Evolutionary conservation across 192 early-diverging fungal species (phyloP), one percentile per base, ranked within the genome.

Genomic region (Podila minutissima): DNA sequence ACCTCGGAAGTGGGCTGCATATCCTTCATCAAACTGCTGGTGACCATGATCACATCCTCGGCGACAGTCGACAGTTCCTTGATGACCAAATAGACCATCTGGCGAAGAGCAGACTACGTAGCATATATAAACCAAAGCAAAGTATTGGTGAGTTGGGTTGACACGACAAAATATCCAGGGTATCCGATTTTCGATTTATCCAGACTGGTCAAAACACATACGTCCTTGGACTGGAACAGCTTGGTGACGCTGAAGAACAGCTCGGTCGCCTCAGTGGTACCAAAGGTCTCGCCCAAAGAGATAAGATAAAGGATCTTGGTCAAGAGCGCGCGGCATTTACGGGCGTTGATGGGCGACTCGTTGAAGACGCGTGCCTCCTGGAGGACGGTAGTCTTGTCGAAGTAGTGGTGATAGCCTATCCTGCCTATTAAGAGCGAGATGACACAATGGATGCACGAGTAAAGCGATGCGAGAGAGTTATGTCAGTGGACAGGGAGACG

Each of bases 281-380:
- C 89, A 82, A 98, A 96, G 17, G 88, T 85, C 83, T 98, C 95
- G 7, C 93, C 93, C 69, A 96, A 90, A 72, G 95, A 96, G 35
- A 98, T 88, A 71, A 99, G 87, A 73, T 96, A 98, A 49, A 95
- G 88, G 37, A 99, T 95, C 83, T 97, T 97, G 49, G 97, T 97
- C 57, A 99, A 83, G 37, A 97, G 87, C 38, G 95, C 82, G 38
- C 97, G 90, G 82, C 96, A 99, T 86, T 98, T 97, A 71, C 96
- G 90, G 28, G 95, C 93, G 72, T 95, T 95, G 74, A 99, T 95
- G 22, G 98, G 98, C 31, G 95, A 92, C 73, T 96, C 95, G 84
- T 99, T 98, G 86, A 99, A 99, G 31, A 93, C 92, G 67, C 97
- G 93, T 37, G 98, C 94, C 83, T 99, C 98, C 82, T 97, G 98